Evolutionary conservation across 441 rosid species (phyloP).

Genomic region (Isatis lusitanica): DNA sequence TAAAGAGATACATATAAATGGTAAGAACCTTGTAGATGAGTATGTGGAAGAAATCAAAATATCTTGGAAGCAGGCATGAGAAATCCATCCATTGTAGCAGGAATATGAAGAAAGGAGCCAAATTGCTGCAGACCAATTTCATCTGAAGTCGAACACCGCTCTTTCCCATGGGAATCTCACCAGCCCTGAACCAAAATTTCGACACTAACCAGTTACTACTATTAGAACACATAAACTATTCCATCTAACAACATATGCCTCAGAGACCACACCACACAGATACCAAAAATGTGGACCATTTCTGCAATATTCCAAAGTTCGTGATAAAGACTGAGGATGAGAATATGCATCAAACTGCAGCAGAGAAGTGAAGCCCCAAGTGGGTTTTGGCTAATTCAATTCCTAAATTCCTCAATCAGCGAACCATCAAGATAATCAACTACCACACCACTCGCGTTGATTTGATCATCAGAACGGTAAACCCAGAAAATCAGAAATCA

Average conservation of each 20-base stretch:
- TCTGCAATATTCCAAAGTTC: not conserved
- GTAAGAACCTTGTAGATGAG: conserved; percentile 71
- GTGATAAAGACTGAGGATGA: not conserved
- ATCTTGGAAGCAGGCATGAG: conserved; percentile 86
- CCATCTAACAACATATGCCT: not conserved
- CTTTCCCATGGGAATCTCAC: conserved; percentile 80
- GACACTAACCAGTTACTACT: not conserved
- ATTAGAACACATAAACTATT: not conserved
- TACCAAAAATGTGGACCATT: not conserved
- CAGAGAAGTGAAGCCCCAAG: not conserved
- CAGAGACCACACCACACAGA: not conserved
- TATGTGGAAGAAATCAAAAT: conserved; percentile 76
- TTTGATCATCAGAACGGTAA: conserved; percentile 12
- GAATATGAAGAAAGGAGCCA: conserved; percentile 79
- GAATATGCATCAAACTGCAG: not conserved
- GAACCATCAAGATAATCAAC: not conserved
- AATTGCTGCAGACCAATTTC: conserved; percentile 82
- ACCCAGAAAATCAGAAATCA: conserved; percentile 19
- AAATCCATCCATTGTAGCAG: conserved; percentile 80
- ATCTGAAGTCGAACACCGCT: conserved; percentile 69
- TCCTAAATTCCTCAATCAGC: conserved; percentile 1
- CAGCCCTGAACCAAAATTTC: conserved; percentile 52
- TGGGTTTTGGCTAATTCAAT: not conserved
- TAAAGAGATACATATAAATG: not conserved
- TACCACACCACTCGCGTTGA: not conserved